A percentile compares a stretch with the other conserved stretches of the same genome.
phyloP scores from a whole-genome alignment of 2,329 filamentous ascomycete species.

The Endocalyx cinctus region DNA sequence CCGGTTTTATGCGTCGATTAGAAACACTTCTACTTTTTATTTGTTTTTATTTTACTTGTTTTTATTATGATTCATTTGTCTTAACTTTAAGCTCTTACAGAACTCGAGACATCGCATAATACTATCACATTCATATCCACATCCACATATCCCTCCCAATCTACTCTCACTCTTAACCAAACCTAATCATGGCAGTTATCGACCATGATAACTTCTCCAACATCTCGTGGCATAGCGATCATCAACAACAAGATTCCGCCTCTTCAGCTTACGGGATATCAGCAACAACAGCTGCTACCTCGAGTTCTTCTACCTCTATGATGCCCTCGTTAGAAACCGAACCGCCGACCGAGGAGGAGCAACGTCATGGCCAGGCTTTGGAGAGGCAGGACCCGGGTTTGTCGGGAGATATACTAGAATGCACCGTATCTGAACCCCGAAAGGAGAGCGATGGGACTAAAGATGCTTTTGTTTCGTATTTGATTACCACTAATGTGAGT shows the following conservation, averaged over 20 bases:
- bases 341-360: slow-evolving; percentile 21
- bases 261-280: too few relatives aligned
- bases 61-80: too few relatives aligned
- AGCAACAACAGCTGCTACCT: slow-evolving; percentile 30
- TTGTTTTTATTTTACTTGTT: too few relatives aligned
- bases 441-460: slow-evolving; percentile 97
- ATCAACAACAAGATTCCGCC: too few relatives aligned
- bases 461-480: slow-evolving; percentile 93
- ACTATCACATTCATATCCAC: background rate
- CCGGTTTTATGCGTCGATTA: too few relatives aligned
- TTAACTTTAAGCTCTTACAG: too few relatives aligned
- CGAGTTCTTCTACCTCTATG: slow-evolving; percentile 17
- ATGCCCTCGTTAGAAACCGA: slow-evolving; percentile 24
- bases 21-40: too few relatives aligned
- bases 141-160: background rate
- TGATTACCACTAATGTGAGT: slow-evolving; percentile 80
- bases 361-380: slow-evolving; percentile 42
- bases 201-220: slow-evolving; percentile 72
- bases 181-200: slow-evolving; percentile 39
- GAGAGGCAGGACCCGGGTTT: slow-evolving; percentile 49
- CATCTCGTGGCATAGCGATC: slow-evolving; percentile 71
- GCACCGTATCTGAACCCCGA: slow-evolving; percentile 74
- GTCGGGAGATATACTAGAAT: slow-evolving; percentile 74
- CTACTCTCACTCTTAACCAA: background rate
- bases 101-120: too few relatives aligned